Evolutionary conservation across 371 early-diverging fungal genomes (phyloP), one percentile per base, ranked within the genome.

Genomic region (Umbelopsis sp.): DNA sequence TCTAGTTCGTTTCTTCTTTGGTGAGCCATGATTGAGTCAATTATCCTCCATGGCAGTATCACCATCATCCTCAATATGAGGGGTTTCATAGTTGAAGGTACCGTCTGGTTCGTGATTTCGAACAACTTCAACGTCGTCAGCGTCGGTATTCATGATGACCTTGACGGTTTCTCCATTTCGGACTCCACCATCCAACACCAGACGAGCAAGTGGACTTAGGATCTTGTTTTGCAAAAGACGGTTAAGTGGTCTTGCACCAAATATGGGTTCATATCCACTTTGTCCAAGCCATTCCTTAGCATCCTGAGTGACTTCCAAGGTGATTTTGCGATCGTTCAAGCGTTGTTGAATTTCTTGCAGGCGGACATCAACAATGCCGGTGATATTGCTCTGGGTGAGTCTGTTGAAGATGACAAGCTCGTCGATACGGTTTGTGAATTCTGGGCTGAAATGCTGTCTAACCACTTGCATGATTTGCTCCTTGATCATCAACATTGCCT

Each of bases 381-480:
- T 82, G 66, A 97, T 88, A 37, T 86, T 86, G 10, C 76, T 76
- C 71, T 87, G 87, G 8, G 86, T 76, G n/a, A 97, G 86, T 3
- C 91, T 84, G 73, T 95, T 94, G 77, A 97, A 97, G 63, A 93
- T 89, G 32, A 94, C 86, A 68, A 94, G 73, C 69, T 94, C 93
- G 77, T 96, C 97, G 50, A 97, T 90, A 76, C 97, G 91, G 79
- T 97, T 97, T 64, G 93, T 84, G 71, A 97, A 93, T 78, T 96
- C 95, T 22, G 95, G 96, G 44, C 94, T 88, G 76, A 97, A 97
- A 69, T 92, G 91, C 14, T 86, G 82, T 24, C 93, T 88, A 12
- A 96, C 90, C 50, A 88, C 87, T 67, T 85, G 80, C 65, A 89
- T 73, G 44, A 92, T 86, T 68, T 82, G 80, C 35, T 83, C 82